Conservation (phyloP, 179 eudicot genomes). For the Beta corolliflora region DNA sequence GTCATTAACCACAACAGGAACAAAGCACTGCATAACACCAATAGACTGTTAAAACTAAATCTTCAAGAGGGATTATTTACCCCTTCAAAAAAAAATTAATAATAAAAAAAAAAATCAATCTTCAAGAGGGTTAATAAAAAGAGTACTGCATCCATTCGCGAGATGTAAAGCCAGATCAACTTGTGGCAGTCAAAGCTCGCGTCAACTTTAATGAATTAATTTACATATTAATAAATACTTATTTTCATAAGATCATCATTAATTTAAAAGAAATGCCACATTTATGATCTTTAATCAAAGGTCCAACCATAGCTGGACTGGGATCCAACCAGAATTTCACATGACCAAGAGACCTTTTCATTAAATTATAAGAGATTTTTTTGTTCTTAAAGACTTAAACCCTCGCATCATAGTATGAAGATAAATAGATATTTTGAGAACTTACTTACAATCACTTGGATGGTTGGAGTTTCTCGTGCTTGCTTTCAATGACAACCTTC, state of each 20-base stretch:
- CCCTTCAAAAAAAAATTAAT: too few relatives aligned
- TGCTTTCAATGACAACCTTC: slow-evolving; percentile 69
- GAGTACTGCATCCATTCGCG: not conserved
- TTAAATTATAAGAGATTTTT: not conserved
- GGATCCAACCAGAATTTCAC: too few relatives aligned
- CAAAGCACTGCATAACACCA: not conserved
- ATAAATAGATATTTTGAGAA: not conserved
- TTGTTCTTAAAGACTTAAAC: too few relatives aligned
- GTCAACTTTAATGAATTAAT: too few relatives aligned
- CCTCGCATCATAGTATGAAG: too few relatives aligned
- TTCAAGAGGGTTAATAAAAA: not conserved
- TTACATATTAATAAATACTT: too few relatives aligned
- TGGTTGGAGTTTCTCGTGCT: slow-evolving; percentile 47
- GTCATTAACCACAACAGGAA: not conserved
- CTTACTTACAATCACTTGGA: slow-evolving; percentile 34
- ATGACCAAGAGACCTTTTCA: not conserved
- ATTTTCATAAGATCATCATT: too few relatives aligned
- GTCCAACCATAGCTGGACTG: not conserved
- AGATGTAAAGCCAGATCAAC: not conserved
- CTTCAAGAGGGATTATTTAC: not conserved
- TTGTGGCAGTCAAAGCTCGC: not conserved
- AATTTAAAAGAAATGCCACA: not conserved
- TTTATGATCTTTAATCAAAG: not conserved
- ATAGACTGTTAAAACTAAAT: not conserved
- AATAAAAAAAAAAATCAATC: not conserved